Evolutionary conservation across 2,329 filamentous ascomycete species (phyloP).

Genomic region (Tolypocladium inflatum): DNA sequence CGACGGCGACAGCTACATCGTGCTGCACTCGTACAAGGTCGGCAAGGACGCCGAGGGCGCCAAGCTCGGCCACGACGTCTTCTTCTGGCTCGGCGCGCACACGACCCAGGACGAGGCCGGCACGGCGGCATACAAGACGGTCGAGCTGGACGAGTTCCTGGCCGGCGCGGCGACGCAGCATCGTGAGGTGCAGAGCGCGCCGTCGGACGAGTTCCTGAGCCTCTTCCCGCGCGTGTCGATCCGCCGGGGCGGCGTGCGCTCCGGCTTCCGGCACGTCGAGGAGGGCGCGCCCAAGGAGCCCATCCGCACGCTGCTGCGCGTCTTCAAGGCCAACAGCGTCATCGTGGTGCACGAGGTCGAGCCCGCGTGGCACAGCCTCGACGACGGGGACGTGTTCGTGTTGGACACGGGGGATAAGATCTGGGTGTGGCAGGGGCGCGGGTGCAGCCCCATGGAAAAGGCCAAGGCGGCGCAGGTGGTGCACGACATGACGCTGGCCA

Average conservation of each 20-base stretch:
- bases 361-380: conserved; percentile 50
- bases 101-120: conserved; percentile 61
- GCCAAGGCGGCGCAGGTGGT: conserved; percentile 59
- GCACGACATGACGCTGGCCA: conserved; percentile 53
- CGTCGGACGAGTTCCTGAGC: conserved; percentile 49
- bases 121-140: conserved; percentile 60
- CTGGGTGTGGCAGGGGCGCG: conserved; percentile 60
- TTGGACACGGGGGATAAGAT: conserved; percentile 55
- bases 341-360: conserved; percentile 56
- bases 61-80: conserved; percentile 52
- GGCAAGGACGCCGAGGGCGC: conserved; percentile 28
- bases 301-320: conserved; percentile 44
- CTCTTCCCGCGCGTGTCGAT: conserved; percentile 54
- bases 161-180: conserved; percentile 53
- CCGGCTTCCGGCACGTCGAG: conserved; percentile 57
- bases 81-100: conserved; percentile 59
- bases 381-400: conserved; percentile 58
- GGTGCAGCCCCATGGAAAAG: conserved; percentile 60
- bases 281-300: conserved; percentile 26
- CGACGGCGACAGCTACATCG: conserved; percentile 60
- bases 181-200: conserved; percentile 50
- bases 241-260: conserved; percentile 47
- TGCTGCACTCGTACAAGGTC: conserved; percentile 50
- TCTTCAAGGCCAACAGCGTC: conserved; percentile 47
- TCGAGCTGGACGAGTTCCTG: conserved; percentile 60